phyloP scores from a whole-genome alignment of 176 grass and related monocot species.

The Bothriochloa decipiens region DNA sequence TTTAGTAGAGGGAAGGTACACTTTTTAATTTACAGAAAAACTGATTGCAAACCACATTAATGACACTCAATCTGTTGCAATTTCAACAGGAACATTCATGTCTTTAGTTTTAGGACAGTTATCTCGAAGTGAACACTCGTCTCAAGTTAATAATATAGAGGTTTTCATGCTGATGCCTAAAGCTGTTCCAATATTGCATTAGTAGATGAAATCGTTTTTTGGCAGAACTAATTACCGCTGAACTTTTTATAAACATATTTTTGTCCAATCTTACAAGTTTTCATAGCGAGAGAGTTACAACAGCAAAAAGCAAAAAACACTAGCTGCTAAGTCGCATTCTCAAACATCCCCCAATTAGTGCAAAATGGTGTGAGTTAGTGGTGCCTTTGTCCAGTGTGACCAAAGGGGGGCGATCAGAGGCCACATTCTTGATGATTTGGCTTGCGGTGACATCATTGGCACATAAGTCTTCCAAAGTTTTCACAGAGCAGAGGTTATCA shows the following conservation, averaged over 20 bases:
- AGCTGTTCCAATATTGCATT: conserved; percentile 11
- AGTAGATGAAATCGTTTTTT: neutral
- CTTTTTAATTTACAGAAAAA: neutral
- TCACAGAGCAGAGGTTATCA: neutral
- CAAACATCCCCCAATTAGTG: neutral
- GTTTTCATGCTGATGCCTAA: conserved; percentile 10
- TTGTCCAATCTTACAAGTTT: neutral
- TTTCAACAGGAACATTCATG: neutral
- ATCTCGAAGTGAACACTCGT: neutral
- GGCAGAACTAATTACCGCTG: neutral
- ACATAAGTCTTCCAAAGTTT: neutral
- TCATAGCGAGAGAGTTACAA: neutral
- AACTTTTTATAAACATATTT: neutral
- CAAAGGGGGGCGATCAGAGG: neutral
- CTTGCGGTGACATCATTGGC: neutral
- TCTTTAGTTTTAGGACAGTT: neutral
- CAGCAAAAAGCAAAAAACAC: neutral
- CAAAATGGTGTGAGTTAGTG: neutral
- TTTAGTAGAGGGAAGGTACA: neutral
- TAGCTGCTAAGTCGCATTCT: neutral
- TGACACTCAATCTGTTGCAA: neutral
- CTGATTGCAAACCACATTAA: neutral
- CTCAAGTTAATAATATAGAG: neutral
- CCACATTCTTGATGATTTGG: neutral
- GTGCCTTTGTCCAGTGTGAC: neutral